Base-by-base conservation (phyloP, 2,329 filamentous ascomycete genomes). In the Acephala macrosclerotiorum region DNA sequence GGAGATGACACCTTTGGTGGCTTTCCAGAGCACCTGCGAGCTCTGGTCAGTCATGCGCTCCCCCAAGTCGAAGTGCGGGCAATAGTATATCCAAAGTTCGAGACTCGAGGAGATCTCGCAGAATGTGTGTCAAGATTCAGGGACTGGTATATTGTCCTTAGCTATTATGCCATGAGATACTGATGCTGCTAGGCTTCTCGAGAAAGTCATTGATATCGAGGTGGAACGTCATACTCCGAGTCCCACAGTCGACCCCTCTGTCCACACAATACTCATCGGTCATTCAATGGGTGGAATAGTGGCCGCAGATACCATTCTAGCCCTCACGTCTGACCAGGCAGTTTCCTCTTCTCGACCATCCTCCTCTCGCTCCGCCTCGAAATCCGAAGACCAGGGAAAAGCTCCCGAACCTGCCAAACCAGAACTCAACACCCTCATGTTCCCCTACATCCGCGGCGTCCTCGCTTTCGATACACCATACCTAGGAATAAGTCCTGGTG, bases 271-370 rank as follows among this genome's bases (percentile, higher is more conserved):
- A 56, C 85, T 97, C 18, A 82, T 96, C 64, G 94, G 94, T 26
- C 94, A 97, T 78, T 94, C 91, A 9, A 97, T 91, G 92, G 92
- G 92, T 72, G 96, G 96, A 72, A 97, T 98, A 73, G 94, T 98
- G 56, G 95, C 93, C 12, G 95, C 94, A 38, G 96, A 98, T 76
- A 91, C 93, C 16, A 84, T 95, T 68, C 87, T 97, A 72, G 85
- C 89, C 47, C 85, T 98, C 60, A 74, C 74, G 14, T 70, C 68
- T 12, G 75, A 76, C 45, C 62, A 65, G 49, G 62, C 68, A 2
- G 72, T 76, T 51, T 68, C 73, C 59, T 53, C 68, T 64, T 61
- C 69, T 22, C 57, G 40, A 36, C 33, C 66, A 22, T 58, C 60
- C 20, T 61, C 60, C 33, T 57, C 63, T 8, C 36, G 56, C 53